A percentile compares a stretch with the other conserved stretches of the same genome.
These are phyloP conservation scores for Pleurotus eryngii DNA, from an alignment of 768 basidiomycete genomes.

Conservation along the genomic window DNA sequence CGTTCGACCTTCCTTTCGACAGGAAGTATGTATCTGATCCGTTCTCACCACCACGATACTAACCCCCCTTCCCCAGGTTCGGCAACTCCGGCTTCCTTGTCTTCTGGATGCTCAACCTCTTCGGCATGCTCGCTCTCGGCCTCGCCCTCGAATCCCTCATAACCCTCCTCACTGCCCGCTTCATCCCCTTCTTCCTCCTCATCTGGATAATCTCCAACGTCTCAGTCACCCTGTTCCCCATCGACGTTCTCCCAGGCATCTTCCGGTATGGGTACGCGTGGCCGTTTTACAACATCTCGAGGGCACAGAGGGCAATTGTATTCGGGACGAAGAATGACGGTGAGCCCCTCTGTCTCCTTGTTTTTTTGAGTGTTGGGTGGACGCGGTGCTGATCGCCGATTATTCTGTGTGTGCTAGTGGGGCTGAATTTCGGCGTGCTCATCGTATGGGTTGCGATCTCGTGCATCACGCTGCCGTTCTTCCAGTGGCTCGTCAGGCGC, in stretches of 20 bases:
- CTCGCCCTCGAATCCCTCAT: slow-evolving; percentile 59
- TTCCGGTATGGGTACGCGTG: slow-evolving; percentile 67
- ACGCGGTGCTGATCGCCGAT: not conserved
- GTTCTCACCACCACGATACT: too few relatives aligned
- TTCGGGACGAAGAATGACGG: slow-evolving; percentile 62
- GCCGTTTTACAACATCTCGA: slow-evolving; percentile 72
- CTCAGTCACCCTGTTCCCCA: slow-evolving; percentile 53
- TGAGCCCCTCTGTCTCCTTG: slow-evolving; percentile 26
- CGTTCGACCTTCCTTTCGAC: slow-evolving; percentile 55
- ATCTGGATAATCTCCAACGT: slow-evolving; percentile 65
- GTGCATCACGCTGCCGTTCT: slow-evolving; percentile 45
- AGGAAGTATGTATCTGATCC: slow-evolving; percentile 32
- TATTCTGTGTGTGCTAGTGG: slow-evolving; percentile 36
- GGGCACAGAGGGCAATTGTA: slow-evolving; percentile 56
- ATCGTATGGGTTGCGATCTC: slow-evolving; percentile 55
- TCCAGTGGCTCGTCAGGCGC: slow-evolving; percentile 40
- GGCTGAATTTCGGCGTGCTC: slow-evolving; percentile 58
- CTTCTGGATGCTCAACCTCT: slow-evolving; percentile 66
- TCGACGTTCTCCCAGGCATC: slow-evolving; percentile 52
- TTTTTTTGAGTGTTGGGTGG: not conserved
- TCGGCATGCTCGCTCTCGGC: slow-evolving; percentile 56
- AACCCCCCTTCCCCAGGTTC: slow-evolving; percentile 23
- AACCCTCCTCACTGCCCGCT: slow-evolving; percentile 48
- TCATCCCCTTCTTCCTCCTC: slow-evolving; percentile 60
- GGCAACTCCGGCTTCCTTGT: slow-evolving; percentile 53